Conservation (phyloP, 441 rosid species). For the Melastoma candidum region DNA sequence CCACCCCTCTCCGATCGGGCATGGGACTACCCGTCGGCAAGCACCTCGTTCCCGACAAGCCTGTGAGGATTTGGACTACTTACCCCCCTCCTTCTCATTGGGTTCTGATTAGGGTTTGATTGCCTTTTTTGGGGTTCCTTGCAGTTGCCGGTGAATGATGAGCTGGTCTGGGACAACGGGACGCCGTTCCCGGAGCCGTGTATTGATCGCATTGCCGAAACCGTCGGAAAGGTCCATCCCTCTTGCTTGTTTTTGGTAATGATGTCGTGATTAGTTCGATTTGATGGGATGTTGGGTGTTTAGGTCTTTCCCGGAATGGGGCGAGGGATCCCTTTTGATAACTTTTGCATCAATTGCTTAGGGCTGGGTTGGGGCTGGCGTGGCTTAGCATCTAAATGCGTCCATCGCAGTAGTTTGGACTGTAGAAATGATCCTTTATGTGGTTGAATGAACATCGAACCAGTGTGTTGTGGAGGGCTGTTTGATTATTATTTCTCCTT, state of each 20-base stretch:
- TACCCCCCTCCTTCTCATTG: background rate
- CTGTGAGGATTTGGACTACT: slow-evolving; percentile 31
- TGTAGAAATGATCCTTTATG: no score
- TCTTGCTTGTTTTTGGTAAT: background rate
- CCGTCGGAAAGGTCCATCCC: slow-evolving; percentile 68
- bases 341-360: no score
- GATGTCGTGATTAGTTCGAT: background rate
- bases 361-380: no score
- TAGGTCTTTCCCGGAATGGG: background rate
- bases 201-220: slow-evolving; percentile 93
- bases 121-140: background rate
- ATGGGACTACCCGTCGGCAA: slow-evolving; percentile 95
- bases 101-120: background rate
- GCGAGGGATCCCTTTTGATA: no score
- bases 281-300: background rate
- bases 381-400: no score
- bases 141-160: slow-evolving; percentile 80
- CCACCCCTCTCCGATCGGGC: slow-evolving; percentile 80
- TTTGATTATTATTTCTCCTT: no score
- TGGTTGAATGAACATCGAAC: no score
- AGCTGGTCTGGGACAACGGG: slow-evolving; percentile 92
- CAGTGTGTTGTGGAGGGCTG: no score
- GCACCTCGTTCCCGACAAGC: slow-evolving; percentile 87
- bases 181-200: slow-evolving; percentile 86
- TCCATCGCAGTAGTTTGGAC: no score